Evolutionary conservation across 2,329 filamentous ascomycete genomes (phyloP).

Genomic region (Chaetomium sp.): DNA sequence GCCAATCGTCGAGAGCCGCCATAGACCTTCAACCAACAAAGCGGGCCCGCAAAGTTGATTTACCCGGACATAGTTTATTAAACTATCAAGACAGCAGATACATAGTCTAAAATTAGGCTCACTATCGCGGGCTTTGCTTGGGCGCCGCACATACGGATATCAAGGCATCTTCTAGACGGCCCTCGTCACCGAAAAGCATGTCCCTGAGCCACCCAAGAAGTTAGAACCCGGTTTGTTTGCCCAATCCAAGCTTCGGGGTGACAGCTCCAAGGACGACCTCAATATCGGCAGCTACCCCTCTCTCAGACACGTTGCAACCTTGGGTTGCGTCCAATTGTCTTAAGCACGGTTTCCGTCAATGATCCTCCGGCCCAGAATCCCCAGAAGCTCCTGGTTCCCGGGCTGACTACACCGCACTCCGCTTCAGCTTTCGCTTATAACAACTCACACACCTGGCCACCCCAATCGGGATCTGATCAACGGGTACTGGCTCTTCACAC

Average conservation of each 20-base stretch:
- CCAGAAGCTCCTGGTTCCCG: not conserved
- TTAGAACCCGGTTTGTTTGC: slow-evolving; percentile 12
- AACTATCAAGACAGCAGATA: slow-evolving; percentile 1
- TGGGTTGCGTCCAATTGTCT: slow-evolving; percentile 2
- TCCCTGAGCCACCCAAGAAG: not conserved
- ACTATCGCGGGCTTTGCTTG: not conserved
- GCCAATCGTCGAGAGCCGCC: slow-evolving; percentile 9
- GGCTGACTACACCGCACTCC: not conserved
- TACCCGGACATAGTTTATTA: slow-evolving; percentile 23
- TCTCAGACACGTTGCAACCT: slow-evolving; percentile 12
- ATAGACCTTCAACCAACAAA: not conserved
- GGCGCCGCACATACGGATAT: not conserved
- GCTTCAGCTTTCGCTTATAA: slow-evolving; percentile 2
- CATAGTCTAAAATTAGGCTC: slow-evolving; percentile 19
- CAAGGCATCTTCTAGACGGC: not conserved
- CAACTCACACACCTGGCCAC: not conserved
- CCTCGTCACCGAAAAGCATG: not conserved
- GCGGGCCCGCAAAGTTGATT: slow-evolving; percentile 6
- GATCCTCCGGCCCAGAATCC: not conserved
- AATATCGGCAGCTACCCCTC: not conserved
- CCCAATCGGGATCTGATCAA: slow-evolving; percentile 1
- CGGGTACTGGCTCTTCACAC: not conserved
- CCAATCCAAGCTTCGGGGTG: not conserved
- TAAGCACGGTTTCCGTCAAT: not conserved
- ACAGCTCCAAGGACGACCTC: not conserved